These are phyloP conservation scores for Carpinus fangiana DNA, from an alignment of 306 rosid genomes.

Conservation along the genomic window DNA sequence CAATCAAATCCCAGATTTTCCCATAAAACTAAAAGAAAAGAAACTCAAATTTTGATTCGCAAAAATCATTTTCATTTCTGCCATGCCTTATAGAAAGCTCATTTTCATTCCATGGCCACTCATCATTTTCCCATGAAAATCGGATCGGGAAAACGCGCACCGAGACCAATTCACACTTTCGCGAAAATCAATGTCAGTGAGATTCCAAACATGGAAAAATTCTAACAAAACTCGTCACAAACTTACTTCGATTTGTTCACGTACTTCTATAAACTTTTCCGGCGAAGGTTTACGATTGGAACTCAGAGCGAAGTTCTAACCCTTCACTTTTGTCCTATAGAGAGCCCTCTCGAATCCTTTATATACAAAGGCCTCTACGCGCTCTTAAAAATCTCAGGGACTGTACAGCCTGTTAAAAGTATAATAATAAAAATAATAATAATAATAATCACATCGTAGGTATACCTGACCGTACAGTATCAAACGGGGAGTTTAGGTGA, in stretches of 20 bases:
- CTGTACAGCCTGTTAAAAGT: not conserved
- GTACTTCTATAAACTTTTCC: not conserved
- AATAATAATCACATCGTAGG: not conserved
- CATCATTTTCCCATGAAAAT: conserved; percentile 29
- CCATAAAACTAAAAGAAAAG: conserved; percentile 3
- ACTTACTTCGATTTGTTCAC: conserved; percentile 28
- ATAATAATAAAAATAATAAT: too few species aligned
- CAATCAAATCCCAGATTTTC: not conserved
- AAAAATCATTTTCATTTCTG: not conserved
- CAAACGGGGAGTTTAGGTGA: conserved; percentile 18
- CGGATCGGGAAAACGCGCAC: conserved; percentile 33
- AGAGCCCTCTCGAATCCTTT: not conserved
- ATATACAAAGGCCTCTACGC: conserved; percentile 8
- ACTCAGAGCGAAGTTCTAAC: conserved; percentile 11
- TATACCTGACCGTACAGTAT: not conserved
- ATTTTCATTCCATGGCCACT: conserved; percentile 7
- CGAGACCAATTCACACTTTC: conserved; percentile 20
- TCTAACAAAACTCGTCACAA: not conserved
- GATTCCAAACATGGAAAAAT: conserved; percentile 25
- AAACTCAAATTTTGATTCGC: not conserved
- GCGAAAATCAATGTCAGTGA: conserved; percentile 7
- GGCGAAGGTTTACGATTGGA: conserved; percentile 10
- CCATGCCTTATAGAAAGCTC: not conserved
- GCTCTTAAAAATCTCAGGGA: not conserved
- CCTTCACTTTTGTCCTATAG: conserved; percentile 1